Percentiles rank a stretch among this genome's conserved stretches.
Evolutionary conservation across 2,329 filamentous ascomycete species (phyloP).

Genomic region (Trichoderma guizhouense): DNA sequence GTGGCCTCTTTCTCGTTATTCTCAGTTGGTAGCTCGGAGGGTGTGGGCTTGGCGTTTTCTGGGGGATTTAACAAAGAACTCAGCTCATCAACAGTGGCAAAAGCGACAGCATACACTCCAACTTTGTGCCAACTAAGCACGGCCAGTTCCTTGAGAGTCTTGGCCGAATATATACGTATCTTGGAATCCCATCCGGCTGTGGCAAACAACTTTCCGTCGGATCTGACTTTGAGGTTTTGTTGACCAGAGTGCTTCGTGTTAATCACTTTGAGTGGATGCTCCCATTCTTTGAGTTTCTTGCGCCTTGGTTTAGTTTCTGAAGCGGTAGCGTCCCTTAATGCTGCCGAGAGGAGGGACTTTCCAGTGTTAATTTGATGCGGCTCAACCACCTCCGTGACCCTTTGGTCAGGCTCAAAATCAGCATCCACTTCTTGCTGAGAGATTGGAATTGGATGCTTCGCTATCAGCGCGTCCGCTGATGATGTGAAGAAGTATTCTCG

Average conservation of each 20-base stretch:
- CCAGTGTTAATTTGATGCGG: not conserved
- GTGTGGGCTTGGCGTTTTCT: not conserved
- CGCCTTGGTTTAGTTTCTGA: not conserved
- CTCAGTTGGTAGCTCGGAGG: not conserved
- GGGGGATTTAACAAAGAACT: not conserved
- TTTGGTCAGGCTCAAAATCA: constrained; percentile 22
- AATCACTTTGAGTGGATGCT: constrained; percentile 54
- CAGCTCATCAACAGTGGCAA: constrained; percentile 48
- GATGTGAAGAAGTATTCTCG: constrained; percentile 70
- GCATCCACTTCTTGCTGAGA: constrained; percentile 26
- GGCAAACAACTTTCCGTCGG: constrained; percentile 78
- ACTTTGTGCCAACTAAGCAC: constrained; percentile 93
- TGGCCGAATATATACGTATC: constrained; percentile 75
- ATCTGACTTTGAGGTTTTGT: constrained; percentile 72
- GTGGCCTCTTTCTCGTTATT: not conserved
- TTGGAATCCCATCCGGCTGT: constrained; percentile 91
- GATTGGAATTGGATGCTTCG: constrained; percentile 65
- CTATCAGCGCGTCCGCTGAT: constrained; percentile 74
- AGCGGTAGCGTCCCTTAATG: constrained; percentile 17
- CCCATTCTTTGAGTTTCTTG: constrained; percentile 32
- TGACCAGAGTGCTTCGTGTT: constrained; percentile 90
- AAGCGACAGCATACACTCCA: constrained; percentile 78
- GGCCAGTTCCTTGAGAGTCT: constrained; percentile 80
- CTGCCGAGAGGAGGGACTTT: constrained; percentile 27
- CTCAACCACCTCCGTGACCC: constrained; percentile 28